Evolutionary conservation across 441 rosid species (phyloP).

Genomic region (Heliophila coronopifolia): DNA sequence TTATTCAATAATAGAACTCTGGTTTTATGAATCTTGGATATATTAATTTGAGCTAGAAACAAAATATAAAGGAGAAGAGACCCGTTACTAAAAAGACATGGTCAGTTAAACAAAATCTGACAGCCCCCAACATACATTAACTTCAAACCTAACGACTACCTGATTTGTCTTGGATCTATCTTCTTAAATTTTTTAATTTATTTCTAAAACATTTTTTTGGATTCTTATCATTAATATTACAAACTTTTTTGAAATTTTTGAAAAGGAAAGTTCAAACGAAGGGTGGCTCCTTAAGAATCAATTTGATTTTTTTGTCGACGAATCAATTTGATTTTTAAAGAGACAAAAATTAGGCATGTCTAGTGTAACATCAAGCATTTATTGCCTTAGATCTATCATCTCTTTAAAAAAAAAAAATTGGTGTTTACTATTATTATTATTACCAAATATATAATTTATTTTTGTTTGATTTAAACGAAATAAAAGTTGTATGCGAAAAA

Average conservation of each 20-base stretch:
- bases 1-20: background rate
- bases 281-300: conserved; percentile 25
- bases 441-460: no score
- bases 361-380: conserved; percentile 26
- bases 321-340: conserved; percentile 27
- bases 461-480: no score
- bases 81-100: conserved; percentile 27
- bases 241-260: conserved; percentile 16
- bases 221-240: conserved; percentile 1
- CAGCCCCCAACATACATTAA: conserved; percentile 33
- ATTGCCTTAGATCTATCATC: conserved; percentile 20
- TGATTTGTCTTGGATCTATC: conserved; percentile 30
- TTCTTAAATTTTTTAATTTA: conserved; percentile 18
- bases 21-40: background rate
- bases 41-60: conserved; percentile 19
- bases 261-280: conserved; percentile 25
- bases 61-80: conserved; percentile 17
- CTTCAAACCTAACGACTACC: conserved; percentile 44
- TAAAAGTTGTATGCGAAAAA: no score
- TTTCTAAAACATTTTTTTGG: background rate
- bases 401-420: background rate
- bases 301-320: no score
- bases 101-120: conserved; percentile 29
- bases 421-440: no score
- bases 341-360: conserved; percentile 30